Conservation (phyloP, 1,284 basidiomycete genomes). For the Trametes sp. region DNA sequence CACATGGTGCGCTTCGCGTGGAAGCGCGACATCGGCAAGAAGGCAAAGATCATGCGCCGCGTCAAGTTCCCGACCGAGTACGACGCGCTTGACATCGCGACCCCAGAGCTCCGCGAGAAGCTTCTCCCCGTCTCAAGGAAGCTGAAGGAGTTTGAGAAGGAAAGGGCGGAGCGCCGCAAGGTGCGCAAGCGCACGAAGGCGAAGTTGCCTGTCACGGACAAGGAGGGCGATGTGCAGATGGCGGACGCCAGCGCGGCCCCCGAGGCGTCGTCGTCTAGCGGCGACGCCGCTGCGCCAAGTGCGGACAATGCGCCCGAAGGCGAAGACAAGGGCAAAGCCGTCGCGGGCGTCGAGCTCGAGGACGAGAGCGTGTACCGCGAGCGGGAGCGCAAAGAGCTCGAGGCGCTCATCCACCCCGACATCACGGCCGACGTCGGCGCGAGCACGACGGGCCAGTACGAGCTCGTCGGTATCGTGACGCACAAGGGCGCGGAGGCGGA, state of each 20-base stretch:
- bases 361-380: constrained; percentile 66
- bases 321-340: constrained; percentile 33
- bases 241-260: constrained; percentile 41
- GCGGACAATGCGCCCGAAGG: constrained; percentile 2
- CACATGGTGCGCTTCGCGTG: constrained; percentile 98
- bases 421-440: constrained; percentile 75
- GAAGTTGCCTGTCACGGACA: constrained; percentile 42
- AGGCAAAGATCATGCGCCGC: constrained; percentile 94
- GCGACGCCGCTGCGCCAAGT: constrained; percentile 9
- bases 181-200: constrained; percentile 79
- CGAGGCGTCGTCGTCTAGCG: constrained; percentile 16
- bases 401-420: constrained; percentile 67
- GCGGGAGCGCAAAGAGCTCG: constrained; percentile 71
- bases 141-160: constrained; percentile 84
- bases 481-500: constrained; percentile 97
- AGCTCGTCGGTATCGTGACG: constrained; percentile 92
- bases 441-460: constrained; percentile 82
- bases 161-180: constrained; percentile 85
- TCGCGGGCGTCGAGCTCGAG: constrained; percentile 54
- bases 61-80: constrained; percentile 93
- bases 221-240: constrained; percentile 51
- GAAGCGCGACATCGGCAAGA: constrained; percentile 91
- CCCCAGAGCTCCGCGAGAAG: constrained; percentile 80
- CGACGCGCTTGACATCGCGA: constrained; percentile 85
- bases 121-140: constrained; percentile 75